Conservation (phyloP, 2,329 filamentous ascomycete species). For the Aureobasidium sp. region DNA sequence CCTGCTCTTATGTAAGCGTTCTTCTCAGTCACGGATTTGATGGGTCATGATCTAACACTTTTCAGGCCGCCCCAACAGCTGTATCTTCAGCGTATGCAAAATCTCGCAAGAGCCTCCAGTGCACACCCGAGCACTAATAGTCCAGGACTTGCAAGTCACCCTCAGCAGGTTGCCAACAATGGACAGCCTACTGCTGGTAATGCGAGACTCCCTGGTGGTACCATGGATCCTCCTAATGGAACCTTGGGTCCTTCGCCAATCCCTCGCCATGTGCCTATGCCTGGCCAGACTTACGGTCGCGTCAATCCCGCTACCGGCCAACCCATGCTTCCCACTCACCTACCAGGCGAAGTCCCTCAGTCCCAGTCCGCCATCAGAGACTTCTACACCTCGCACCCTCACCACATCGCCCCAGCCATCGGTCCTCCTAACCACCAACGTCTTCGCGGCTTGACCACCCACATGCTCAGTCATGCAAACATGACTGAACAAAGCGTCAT, state of each 20-base stretch:
- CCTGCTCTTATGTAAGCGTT: neutral
- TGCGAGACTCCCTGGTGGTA: no score
- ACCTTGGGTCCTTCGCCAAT: neutral
- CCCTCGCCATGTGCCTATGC: neutral
- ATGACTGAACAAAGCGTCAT: neutral
- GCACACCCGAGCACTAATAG: neutral
- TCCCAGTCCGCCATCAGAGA: neutral
- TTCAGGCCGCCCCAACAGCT: neutral
- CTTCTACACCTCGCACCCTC: neutral
- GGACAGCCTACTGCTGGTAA: neutral
- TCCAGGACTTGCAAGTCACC: neutral
- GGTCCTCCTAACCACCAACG: neutral
- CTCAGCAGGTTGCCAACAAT: neutral
- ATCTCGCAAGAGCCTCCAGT: neutral
- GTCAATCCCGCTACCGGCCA: neutral
- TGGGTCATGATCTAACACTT: neutral
- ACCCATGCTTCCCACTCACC: neutral
- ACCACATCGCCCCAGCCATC: neutral
- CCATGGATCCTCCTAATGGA: neutral
- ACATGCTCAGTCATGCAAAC: neutral
- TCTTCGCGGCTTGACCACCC: neutral
- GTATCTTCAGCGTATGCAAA: neutral
- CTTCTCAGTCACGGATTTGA: neutral
- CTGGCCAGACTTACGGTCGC: neutral
- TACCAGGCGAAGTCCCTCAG: neutral